Conservation (phyloP, 192 early-diverging fungal genomes). For the Coemansia sp. region DNA sequence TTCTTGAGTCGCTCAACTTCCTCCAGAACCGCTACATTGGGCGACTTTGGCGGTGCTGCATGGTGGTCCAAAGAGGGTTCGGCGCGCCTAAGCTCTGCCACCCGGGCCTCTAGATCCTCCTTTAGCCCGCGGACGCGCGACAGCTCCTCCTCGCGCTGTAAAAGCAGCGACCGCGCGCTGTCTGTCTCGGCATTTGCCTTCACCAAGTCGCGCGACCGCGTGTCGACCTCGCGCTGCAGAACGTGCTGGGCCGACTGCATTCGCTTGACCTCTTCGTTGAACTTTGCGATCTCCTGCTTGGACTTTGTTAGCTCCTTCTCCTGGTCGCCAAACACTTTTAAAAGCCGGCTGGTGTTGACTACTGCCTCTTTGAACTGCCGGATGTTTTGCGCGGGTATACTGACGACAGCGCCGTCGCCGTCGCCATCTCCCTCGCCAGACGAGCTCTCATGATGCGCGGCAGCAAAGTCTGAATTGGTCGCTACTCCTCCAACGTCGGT, state of each 20-base stretch:
- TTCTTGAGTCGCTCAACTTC: conserved; percentile 49
- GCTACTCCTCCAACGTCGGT: not conserved
- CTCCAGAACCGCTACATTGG: conserved; percentile 32
- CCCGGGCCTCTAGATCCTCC: conserved; percentile 51
- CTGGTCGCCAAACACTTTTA: conserved; percentile 53
- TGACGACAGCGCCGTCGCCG: conserved; percentile 15
- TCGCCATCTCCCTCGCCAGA: conserved; percentile 7
- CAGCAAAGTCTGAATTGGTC: not conserved
- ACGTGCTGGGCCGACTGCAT: conserved; percentile 20
- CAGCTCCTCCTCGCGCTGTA: conserved; percentile 46
- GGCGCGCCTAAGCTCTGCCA: conserved; percentile 30
- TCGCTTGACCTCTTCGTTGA: conserved; percentile 32
- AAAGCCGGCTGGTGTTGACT: conserved; percentile 52
- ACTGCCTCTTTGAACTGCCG: conserved; percentile 53
- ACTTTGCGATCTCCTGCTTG: conserved; percentile 42
- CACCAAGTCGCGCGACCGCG: conserved; percentile 30
- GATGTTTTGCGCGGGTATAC: conserved; percentile 45
- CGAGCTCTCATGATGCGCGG: not conserved
- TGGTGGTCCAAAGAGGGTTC: conserved; percentile 20
- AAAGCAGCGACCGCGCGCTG: conserved; percentile 34
- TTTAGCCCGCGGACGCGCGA: conserved; percentile 49
- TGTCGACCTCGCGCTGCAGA: conserved; percentile 45
- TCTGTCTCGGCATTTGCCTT: conserved; percentile 48
- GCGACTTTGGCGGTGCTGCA: conserved; percentile 28
- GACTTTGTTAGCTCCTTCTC: conserved; percentile 50